Percentiles rank a stretch among this genome's conserved stretches.
Conservation (phyloP, 106 monocot species). For the Phalaenopsis aphrodite region DNA sequence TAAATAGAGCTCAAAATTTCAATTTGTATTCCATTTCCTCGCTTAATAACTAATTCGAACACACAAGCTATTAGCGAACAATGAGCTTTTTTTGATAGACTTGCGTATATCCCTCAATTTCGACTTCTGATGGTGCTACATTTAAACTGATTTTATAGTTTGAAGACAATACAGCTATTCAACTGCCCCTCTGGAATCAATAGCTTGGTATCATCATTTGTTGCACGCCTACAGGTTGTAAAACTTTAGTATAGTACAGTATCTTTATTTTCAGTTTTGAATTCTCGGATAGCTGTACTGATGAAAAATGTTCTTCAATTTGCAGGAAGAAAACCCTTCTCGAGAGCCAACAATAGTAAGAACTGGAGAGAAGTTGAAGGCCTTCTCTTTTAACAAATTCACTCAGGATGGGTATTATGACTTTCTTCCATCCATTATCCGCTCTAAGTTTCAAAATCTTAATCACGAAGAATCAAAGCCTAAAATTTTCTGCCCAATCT, state of each 20-base stretch:
- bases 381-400: constrained; percentile 76
- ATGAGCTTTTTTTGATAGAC: too few species aligned
- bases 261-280: background rate
- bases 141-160: constrained; percentile 34
- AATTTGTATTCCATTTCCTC: too few species aligned
- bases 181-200: constrained; percentile 60
- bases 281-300: background rate
- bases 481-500: constrained; percentile 67
- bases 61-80: too few species aligned
- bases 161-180: constrained; percentile 50
- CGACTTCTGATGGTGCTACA: constrained; percentile 2
- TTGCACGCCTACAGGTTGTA: constrained; percentile 64
- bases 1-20: too few species aligned
- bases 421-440: constrained; percentile 70
- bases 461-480: constrained; percentile 27
- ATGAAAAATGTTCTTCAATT: constrained; percentile 5
- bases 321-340: constrained; percentile 95
- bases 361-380: constrained; percentile 87
- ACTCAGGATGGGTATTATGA: constrained; percentile 42
- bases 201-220: constrained; percentile 70
- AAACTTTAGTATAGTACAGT: background rate
- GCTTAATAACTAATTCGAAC: too few species aligned
- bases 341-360: constrained; percentile 80
- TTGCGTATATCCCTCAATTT: background rate
- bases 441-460: constrained; percentile 47